These are phyloP conservation scores for Opeltia flavorubescens DNA, from an alignment of 495 filamentous ascomycete species.

Conservation along the genomic window DNA sequence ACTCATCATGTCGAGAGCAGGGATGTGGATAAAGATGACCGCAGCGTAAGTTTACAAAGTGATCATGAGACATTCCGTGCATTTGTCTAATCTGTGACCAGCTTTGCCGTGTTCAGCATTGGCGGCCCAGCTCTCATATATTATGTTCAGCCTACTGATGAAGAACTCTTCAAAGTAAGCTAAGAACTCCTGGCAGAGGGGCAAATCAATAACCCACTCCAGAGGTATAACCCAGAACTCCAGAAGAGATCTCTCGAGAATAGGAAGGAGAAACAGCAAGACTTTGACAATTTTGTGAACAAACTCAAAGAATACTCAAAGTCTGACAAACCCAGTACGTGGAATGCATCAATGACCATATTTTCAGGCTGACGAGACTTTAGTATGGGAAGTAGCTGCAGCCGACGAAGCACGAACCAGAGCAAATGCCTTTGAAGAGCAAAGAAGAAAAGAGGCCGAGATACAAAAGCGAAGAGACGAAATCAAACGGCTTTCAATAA, in stretches of 20 bases:
- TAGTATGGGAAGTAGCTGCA: slow-evolving; percentile 64
- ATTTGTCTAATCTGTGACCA: slow-evolving; percentile 31
- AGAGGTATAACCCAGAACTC: slow-evolving; percentile 86
- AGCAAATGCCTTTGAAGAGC: slow-evolving; percentile 29
- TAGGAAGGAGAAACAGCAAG: slow-evolving; percentile 56
- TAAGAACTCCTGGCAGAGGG: no score
- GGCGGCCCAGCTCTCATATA: slow-evolving; percentile 77
- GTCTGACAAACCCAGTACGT: slow-evolving; percentile 70
- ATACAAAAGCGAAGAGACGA: slow-evolving; percentile 48
- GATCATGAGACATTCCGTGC: slow-evolving; percentile 3
- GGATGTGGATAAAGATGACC: slow-evolving; percentile 41
- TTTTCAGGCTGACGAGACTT: slow-evolving; percentile 8
- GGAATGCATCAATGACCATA: not conserved
- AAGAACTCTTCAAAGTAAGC: slow-evolving; percentile 64
- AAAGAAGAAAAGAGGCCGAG: slow-evolving; percentile 38
- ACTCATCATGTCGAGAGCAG: slow-evolving; percentile 33
- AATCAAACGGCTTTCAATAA: slow-evolving; percentile 30
- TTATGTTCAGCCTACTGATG: slow-evolving; percentile 72
- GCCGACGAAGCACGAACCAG: slow-evolving; percentile 35
- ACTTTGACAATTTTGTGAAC: slow-evolving; percentile 75
- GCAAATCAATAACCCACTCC: slow-evolving; percentile 1
- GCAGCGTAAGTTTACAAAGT: slow-evolving; percentile 27
- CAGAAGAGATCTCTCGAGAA: slow-evolving; percentile 68
- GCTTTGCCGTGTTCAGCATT: slow-evolving; percentile 44
- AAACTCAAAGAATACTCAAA: slow-evolving; percentile 81